A percentile compares a stretch with the other conserved stretches of the same genome.
phyloP scores from a whole-genome alignment of 805 yeast species.

The Saturnispora halmiae region DNA sequence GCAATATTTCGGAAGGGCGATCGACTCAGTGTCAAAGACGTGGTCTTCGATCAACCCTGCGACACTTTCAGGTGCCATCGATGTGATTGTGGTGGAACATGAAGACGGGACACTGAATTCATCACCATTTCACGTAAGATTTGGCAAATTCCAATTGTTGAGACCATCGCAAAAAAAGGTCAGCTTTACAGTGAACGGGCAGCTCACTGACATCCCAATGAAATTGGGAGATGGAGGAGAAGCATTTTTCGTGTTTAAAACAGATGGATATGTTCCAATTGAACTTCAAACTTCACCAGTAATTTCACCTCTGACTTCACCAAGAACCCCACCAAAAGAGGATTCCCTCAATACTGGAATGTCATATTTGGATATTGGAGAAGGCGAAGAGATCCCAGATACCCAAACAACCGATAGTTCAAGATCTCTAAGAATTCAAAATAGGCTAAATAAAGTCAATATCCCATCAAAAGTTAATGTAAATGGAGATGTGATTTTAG shows the following conservation, averaged over 20 bases:
- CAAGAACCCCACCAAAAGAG: slow-evolving; percentile 17
- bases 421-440: background rate
- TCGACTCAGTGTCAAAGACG: slow-evolving; percentile 90
- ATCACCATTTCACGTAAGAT: slow-evolving; percentile 93
- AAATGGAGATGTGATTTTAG: slow-evolving; percentile 83
- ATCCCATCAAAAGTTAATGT: slow-evolving; percentile 83
- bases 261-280: slow-evolving; percentile 62
- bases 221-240: slow-evolving; percentile 97
- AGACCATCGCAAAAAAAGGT: slow-evolving; percentile 95
- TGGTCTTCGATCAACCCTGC: slow-evolving; percentile 97
- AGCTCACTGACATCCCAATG: slow-evolving; percentile 80
- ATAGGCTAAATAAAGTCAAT: background rate
- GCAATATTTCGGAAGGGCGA: slow-evolving; percentile 96
- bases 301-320: slow-evolving; percentile 52
- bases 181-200: slow-evolving; percentile 78
- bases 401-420: slow-evolving; percentile 1
- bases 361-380: slow-evolving; percentile 41
- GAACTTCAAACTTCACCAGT: slow-evolving; percentile 67
- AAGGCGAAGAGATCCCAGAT: slow-evolving; percentile 17
- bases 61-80: slow-evolving; percentile 93
- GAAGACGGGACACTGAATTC: slow-evolving; percentile 65
- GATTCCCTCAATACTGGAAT: slow-evolving; percentile 33
- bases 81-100: slow-evolving; percentile 88
- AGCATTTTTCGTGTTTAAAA: slow-evolving; percentile 93
- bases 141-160: slow-evolving; percentile 86